A percentile compares a stretch with the other conserved stretches of the same genome.
phyloP scores from a whole-genome alignment of 2,329 filamentous ascomycete genomes.

The Colletotrichum sp. region DNA sequence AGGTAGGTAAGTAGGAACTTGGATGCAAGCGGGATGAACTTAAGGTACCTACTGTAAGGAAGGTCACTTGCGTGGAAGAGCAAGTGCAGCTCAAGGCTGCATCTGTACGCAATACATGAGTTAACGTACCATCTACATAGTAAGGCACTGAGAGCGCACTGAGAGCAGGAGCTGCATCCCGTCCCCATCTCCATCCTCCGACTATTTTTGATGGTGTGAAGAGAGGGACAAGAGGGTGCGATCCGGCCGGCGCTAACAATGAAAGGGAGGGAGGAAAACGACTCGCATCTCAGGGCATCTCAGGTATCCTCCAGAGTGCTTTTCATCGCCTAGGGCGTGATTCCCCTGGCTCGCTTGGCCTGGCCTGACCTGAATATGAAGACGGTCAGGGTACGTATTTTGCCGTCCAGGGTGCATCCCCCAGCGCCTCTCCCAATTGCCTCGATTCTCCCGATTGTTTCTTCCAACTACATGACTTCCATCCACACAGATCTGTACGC shows the following conservation, averaged over 20 bases:
- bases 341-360: background rate
- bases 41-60: background rate
- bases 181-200: background rate
- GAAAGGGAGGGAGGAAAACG: background rate
- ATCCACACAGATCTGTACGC: background rate
- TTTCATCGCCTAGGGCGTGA: background rate
- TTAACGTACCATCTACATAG: too few relatives aligned
- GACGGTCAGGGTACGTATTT: background rate
- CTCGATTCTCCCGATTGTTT: background rate
- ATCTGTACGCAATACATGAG: background rate
- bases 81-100: background rate
- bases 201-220: background rate
- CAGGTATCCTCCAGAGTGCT: background rate
- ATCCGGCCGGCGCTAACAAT: background rate
- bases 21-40: background rate
- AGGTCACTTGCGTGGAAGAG: background rate
- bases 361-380: background rate
- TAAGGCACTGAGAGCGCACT: background rate
- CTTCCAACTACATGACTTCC: background rate
- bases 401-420: background rate
- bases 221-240: background rate
- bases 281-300: background rate
- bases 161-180: background rate
- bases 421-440: background rate
- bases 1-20: background rate